Base-by-base conservation (phyloP, 192 early-diverging fungal genomes). In the Linnemannia hyalina region DNA sequence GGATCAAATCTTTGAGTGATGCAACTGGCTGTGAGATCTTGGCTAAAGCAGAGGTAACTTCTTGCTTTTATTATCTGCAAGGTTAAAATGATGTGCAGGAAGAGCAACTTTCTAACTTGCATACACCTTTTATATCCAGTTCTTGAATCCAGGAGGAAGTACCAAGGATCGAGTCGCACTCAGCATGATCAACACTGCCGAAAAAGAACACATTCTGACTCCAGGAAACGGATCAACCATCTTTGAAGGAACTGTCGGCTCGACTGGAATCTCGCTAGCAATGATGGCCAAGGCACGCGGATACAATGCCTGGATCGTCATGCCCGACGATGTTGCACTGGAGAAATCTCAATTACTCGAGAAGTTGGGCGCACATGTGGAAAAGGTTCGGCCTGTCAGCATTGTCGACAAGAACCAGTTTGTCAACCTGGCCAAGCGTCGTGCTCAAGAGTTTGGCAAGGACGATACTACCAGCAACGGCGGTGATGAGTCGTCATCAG, bases 241-340 rank as follows among this genome's bases (percentile, higher is more conserved):
- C 35, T 97, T 97, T 85, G 98, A 99, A 77, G 98, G 98, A 41
- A 99, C 98, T 0, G 96, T 97, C 16, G 98, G 98, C 9, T 97
- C 95, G 3, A 99, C 98, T 2, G 98, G 98, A 6, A 98, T 99
- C 44, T 97, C 97, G 6, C 91, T 99, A 46, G 98, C 98, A 6
- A 94, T 96, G 89, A 94, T 99, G 54, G 94, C 96, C 22, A 91
- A 94, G 22, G 98, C 98, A 1, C 94, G 93, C 46, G 98, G 98
- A 16, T 99, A 99, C 87, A 89, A 91, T 63, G 97, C 96, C 83
- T 96, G 97, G 88, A 99, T 99, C 69, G 95, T 99, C 15, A 97
- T 99, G 96, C 98, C 97, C 18, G 97, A 97, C 88, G 98, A 99
- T 82, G 94, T 95, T 81, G 96, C 97, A 3, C 70, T 91, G 15